Percentiles rank a stretch among this genome's conserved stretches.
Evolutionary conservation across 768 basidiomycete genomes (phyloP).

Genomic region (Sistotremastrum niveocremeum): DNA sequence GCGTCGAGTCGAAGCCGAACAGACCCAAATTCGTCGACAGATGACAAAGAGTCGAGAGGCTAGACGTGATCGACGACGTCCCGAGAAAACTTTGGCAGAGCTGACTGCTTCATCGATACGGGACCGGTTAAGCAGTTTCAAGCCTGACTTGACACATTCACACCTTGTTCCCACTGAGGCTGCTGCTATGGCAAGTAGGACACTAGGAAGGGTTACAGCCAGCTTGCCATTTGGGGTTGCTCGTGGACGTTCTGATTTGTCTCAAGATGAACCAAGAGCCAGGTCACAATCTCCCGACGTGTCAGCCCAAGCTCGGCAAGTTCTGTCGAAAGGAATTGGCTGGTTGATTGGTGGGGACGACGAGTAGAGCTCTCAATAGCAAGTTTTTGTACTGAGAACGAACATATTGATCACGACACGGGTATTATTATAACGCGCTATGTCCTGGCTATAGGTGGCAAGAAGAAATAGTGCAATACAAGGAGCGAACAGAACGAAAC

Average conservation of each 20-base stretch:
- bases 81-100: conserved; percentile 10
- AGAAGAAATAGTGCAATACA: conserved; percentile 9
- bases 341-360: conserved; percentile 91
- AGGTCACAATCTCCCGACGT: conserved; percentile 43
- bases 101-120: conserved; percentile 41
- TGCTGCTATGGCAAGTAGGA: conserved; percentile 62
- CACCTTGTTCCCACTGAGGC: conserved; percentile 66
- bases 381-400: background rate
- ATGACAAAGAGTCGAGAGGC: conserved; percentile 14
- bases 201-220: conserved; percentile 65
- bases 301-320: conserved; percentile 61
- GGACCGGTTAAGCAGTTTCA: conserved; percentile 33
- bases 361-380: conserved; percentile 3
- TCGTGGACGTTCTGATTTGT: conserved; percentile 13
- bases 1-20: conserved; percentile 60
- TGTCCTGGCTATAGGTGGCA: conserved; percentile 3
- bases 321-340: conserved; percentile 81
- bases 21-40: conserved; percentile 37
- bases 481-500: conserved; percentile 4
- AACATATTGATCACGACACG: background rate
- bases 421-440: no score
- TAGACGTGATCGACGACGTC: conserved; percentile 9
- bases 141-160: conserved; percentile 36
- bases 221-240: conserved; percentile 59
- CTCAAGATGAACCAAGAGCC: conserved; percentile 16